Base-by-base conservation (phyloP, 2,329 filamentous ascomycete genomes). In the Anisogramma anomala region DNA sequence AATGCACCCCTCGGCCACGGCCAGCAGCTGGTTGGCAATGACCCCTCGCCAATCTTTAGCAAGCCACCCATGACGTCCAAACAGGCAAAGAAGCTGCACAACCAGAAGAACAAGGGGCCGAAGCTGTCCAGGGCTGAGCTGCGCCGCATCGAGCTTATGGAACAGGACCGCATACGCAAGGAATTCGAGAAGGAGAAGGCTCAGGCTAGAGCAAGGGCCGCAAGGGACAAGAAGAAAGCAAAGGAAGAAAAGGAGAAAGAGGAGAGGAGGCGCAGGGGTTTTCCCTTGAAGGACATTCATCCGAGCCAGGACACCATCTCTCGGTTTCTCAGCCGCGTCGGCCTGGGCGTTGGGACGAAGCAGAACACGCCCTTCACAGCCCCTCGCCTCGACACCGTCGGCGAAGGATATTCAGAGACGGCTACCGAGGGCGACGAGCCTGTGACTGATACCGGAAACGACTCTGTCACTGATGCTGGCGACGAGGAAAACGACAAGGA, bases 241-340 rank as follows among this genome's bases (percentile, higher is more conserved):
- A 75, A 69, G 51, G 72, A 73, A 36, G 54, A 63, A 19, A 64
- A 63, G 6, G 67, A 69, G 43, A 60, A 58, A 33, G 65, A 69
- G n/a, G 65, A 61, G 38, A 72, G 67, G 57, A 70, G 59, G 50
- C 68, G 61, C 47, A 67, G 62, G 40, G 70, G 74, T 0, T 42
- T 74, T 43, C 75, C 75, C 11, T 56, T 76, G 4, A 62, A 72
- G n/a, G 63, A 62, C 10, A 69, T 74, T 4, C 63, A 67, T 26
- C 68, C 74, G 0, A 77, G 74, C 25, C 75, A 79, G 53, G 68
- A 68, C 31, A 73, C 68, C 0, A 74, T 79, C 47, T 62, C 71
- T 14, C 53, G 64, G 26, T 79, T 79, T 43, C 56, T 73, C 6
- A 57, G 60, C 26, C 58, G 60, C 0, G 56, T 59, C n/a, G 56